A percentile compares a stretch with the other conserved stretches of the same genome.
phyloP scores from a whole-genome alignment of 805 yeast genomes.

The Candida germanica region DNA sequence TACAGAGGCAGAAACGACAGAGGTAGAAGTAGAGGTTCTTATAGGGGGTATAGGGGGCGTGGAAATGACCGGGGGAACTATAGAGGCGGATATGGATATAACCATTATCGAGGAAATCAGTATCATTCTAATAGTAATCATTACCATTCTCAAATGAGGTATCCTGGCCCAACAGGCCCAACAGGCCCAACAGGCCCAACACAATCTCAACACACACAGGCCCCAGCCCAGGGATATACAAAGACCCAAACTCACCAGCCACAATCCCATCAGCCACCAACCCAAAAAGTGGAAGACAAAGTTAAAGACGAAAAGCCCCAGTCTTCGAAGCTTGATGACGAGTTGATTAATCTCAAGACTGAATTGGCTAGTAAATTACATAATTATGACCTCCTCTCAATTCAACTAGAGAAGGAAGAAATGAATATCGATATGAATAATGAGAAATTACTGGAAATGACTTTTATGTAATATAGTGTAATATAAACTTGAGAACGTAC shows the following conservation, averaged over 20 bases:
- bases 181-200: neutral
- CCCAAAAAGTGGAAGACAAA: neutral
- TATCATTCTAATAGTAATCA: neutral
- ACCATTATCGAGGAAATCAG: neutral
- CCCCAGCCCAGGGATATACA: neutral
- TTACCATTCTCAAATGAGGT: constrained; percentile 1
- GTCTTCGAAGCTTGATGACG: constrained; percentile 1
- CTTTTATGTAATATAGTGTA: constrained; percentile 27
- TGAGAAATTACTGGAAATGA: constrained; percentile 51
- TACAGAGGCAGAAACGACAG: constrained; percentile 9
- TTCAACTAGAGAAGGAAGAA: constrained; percentile 29
- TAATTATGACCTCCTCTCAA: constrained; percentile 10
- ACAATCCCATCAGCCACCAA: neutral
- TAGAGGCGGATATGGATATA: constrained; percentile 15
- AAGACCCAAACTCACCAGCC: neutral
- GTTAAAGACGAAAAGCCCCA: neutral
- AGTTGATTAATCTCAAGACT: constrained; percentile 3
- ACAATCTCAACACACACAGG: neutral
- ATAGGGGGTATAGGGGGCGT: constrained; percentile 15
- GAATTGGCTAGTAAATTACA: neutral
- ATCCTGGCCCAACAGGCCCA: too few species aligned
- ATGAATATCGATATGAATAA: constrained; percentile 35
- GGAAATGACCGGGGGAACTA: constrained; percentile 18
- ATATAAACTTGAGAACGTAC: neutral
- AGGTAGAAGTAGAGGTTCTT: constrained; percentile 15